Evolutionary conservation across 1,284 basidiomycete genomes (phyloP), one percentile per base, ranked within the genome.

Genomic region (Neotropicomus parvogracilis): DNA sequence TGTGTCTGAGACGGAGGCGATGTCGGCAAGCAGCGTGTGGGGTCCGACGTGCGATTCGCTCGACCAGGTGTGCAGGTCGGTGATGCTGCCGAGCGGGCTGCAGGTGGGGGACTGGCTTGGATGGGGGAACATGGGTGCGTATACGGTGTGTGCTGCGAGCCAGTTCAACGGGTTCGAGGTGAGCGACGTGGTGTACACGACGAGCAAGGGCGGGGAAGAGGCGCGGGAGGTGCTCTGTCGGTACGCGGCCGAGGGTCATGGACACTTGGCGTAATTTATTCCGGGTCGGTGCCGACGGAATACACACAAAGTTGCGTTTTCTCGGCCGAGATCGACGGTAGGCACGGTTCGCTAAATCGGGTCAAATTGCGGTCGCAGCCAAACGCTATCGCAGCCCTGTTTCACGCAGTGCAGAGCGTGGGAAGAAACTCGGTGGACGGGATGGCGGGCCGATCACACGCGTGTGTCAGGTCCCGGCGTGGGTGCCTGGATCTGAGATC

Each of bases 61-160:
- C 60, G 92, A 95, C 69, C 85, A 84, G 59, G 88, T 94, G 19
- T 78, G 80, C 57, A 71, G 78, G 28, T 67, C 77, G 40, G 80
- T 83, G 4, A 59, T 69, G 52, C 70, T 94, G 37, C 89, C 90
- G 1, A 67, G 66, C 21, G 77, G 75, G 1, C 73, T 92, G 49
- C 74, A 78, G 44, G 88, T 91, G 2, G 93, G 92, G 8, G 92
- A 97, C 67, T 97, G 93, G 93, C 77, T 97, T 8, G 86, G 87
- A 7, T 95, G 92, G 74, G 81, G 83, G 45, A 83, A 90, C 61
- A 95, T 97, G 92, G 92, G 92, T 34, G 92, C 92, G 12, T 97
- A 97, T 70, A 95, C 92, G 14, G 76, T 93, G 54, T 95, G 90
- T 60, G 92, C 92, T 0, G 90, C 93, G 17, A 89, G 85, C 68